Evolutionary conservation across 345 rosid genomes (phyloP).

Genomic region (Arabidopsis thaliana): TAIR10.1 NC_003074.8:14861501-14862000

Average conservation of each 20-base stretch:
- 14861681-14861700: background rate
- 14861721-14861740: background rate
- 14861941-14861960: background rate
- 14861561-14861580: background rate
- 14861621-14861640: background rate
- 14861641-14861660: background rate
- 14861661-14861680: background rate
- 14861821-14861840: background rate
- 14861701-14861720: background rate
- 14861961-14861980: background rate
- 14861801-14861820: background rate
- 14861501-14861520: background rate
- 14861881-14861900: background rate
- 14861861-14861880: background rate
- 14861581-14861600: background rate
- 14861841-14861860: background rate
- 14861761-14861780: background rate
- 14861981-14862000: no score
- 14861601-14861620: background rate
- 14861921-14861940: background rate
- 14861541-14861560: background rate
- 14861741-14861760: background rate
- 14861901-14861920: background rate
- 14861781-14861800: background rate
- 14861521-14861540: background rate